phyloP scores from a whole-genome alignment of 148 eudicot genomes.

The Rhododendron ovatum region DNA sequence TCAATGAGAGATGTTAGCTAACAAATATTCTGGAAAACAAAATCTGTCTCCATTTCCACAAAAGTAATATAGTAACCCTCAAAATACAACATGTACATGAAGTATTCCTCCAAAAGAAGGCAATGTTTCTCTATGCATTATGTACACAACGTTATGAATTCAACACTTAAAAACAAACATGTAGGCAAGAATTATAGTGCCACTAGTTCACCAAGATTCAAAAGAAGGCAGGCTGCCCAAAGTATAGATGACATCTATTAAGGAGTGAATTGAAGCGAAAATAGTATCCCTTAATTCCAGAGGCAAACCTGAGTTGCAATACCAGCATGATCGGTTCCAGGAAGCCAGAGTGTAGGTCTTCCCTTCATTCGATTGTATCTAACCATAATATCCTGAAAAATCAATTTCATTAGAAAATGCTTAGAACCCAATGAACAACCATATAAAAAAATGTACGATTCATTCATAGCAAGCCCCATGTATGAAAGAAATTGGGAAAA shows the following conservation, averaged over 20 bases:
- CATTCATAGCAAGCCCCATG: neutral
- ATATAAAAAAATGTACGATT: neutral
- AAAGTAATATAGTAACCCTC: neutral
- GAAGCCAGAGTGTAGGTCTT: constrained; percentile 93
- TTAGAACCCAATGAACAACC: neutral
- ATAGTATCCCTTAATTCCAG: constrained; percentile 9
- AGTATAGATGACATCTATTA: neutral
- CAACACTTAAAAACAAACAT: neutral
- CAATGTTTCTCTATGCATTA: neutral
- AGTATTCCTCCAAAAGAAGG: neutral
- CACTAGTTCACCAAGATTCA: neutral
- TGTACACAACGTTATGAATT: neutral
- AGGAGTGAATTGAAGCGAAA: neutral
- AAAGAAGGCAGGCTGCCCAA: neutral
- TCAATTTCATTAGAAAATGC: constrained; percentile 2
- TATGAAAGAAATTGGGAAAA: neutral
- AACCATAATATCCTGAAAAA: constrained; percentile 84
- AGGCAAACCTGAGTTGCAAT: constrained; percentile 93
- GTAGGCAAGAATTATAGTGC: neutral
- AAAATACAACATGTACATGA: neutral
- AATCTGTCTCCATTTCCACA: neutral
- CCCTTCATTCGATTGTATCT: constrained; percentile 98
- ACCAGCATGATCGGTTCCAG: constrained; percentile 99
- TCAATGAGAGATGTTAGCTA: neutral
- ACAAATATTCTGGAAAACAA: neutral